Evolutionary conservation across 2,329 filamentous ascomycete genomes (phyloP).

Genomic region (Colletotrichum tamarilloi): DNA sequence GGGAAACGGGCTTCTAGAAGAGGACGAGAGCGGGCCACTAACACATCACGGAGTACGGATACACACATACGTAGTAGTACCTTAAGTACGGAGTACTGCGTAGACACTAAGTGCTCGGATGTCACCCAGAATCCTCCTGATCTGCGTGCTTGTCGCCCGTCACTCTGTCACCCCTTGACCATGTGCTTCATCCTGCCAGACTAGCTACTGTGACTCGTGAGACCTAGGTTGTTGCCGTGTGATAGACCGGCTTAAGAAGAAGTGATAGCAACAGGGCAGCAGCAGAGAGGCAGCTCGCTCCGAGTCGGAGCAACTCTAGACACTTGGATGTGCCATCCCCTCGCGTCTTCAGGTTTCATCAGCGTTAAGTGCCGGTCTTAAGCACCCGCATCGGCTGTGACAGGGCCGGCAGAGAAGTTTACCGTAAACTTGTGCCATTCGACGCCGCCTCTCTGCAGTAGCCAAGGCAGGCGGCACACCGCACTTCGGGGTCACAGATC

Average conservation of each 20-base stretch:
- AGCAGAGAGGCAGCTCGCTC: background rate
- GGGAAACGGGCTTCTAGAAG: conserved; percentile 13
- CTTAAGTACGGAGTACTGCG: no score
- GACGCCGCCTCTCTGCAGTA: background rate
- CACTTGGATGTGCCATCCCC: conserved; percentile 6
- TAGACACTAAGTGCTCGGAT: background rate
- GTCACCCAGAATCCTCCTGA: conserved; percentile 16
- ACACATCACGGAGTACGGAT: background rate
- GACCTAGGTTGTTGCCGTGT: background rate
- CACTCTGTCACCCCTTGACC: conserved; percentile 6
- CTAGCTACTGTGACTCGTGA: no score
- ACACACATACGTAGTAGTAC: no score
- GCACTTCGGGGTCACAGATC: background rate
- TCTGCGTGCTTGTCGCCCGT: background rate
- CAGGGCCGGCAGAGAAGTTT: background rate
- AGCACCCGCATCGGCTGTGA: conserved; percentile 14
- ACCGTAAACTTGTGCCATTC: background rate
- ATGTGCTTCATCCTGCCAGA: background rate
- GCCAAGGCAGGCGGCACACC: background rate
- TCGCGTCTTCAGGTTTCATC: conserved; percentile 20
- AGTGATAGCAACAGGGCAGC: background rate
- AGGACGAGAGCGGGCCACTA: background rate
- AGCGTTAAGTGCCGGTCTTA: conserved; percentile 13
- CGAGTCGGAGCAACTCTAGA: background rate
- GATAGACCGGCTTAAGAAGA: background rate